Evolutionary conservation across 805 yeast genomes (phyloP).

Genomic region (Jamesozyma hellenica): DNA sequence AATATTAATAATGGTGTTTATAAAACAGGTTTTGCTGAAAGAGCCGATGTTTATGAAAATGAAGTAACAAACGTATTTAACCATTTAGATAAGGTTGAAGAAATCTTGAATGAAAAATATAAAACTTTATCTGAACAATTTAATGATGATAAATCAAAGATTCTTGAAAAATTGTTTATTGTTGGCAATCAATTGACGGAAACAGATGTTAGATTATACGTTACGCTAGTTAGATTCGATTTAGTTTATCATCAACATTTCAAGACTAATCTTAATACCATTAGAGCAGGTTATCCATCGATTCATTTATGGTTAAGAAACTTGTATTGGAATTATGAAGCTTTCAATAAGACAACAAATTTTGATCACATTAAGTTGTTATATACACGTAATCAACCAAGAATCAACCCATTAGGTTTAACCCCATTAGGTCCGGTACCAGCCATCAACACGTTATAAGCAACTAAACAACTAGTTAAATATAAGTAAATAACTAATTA

Average conservation of each 20-base stretch:
- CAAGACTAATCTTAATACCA: constrained; percentile 76
- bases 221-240: constrained; percentile 83
- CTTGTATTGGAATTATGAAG: constrained; percentile 68
- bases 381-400: constrained; percentile 73
- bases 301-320: constrained; percentile 70
- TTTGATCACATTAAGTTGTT: constrained; percentile 85
- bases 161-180: constrained; percentile 33
- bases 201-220: constrained; percentile 75
- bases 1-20: constrained; percentile 88
- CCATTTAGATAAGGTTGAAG: constrained; percentile 62
- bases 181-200: constrained; percentile 66
- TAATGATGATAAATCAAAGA: constrained; percentile 4
- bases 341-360: constrained; percentile 69
- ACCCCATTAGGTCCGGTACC: constrained; percentile 72
- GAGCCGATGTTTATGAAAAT: constrained; percentile 68
- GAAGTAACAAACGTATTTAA: constrained; percentile 56
- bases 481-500: background rate
- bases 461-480: too few relatives aligned
- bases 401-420: constrained; percentile 70
- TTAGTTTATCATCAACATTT: constrained; percentile 90
- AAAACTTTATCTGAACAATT: constrained; percentile 6
- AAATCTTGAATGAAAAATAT: constrained; percentile 40
- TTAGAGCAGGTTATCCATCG: constrained; percentile 66
- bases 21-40: constrained; percentile 79
- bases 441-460: constrained; percentile 9